Conservation (phyloP, 768 basidiomycete species). For the Termitomyces bulborhizus region DNA sequence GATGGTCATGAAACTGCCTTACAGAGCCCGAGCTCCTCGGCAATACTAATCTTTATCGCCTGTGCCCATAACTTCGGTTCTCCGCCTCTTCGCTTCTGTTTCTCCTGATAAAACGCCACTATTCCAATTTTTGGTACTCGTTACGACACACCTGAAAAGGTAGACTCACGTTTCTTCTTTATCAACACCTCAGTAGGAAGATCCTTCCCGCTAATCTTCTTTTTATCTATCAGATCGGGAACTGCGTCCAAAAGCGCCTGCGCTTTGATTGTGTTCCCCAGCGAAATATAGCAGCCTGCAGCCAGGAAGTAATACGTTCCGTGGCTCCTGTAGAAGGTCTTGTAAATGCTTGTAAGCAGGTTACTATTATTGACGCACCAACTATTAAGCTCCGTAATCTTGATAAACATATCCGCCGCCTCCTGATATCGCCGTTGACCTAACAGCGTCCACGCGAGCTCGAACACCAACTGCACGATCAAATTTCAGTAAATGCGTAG, state of each 20-base stretch:
- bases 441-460: slow-evolving; percentile 73
- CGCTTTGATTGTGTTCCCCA: slow-evolving; percentile 50
- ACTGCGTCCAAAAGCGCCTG: slow-evolving; percentile 56
- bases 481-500: background rate
- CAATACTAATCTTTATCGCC: slow-evolving; percentile 57
- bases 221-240: slow-evolving; percentile 52
- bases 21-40: slow-evolving; percentile 76
- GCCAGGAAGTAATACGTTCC: slow-evolving; percentile 76
- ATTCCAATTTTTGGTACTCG: background rate
- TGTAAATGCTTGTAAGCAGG: background rate
- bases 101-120: slow-evolving; percentile 75
- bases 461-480: slow-evolving; percentile 53
- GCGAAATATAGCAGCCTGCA: slow-evolving; percentile 64
- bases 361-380: slow-evolving; percentile 36
- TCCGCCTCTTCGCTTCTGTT: slow-evolving; percentile 51
- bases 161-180: slow-evolving; percentile 60
- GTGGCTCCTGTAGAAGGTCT: slow-evolving; percentile 54
- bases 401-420: slow-evolving; percentile 59
- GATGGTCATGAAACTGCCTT: slow-evolving; percentile 17
- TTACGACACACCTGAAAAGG: background rate
- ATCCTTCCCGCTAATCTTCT: slow-evolving; percentile 60
- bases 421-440: slow-evolving; percentile 60
- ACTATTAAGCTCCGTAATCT: slow-evolving; percentile 58
- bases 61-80: slow-evolving; percentile 45
- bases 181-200: slow-evolving; percentile 74